These are phyloP conservation scores for Arthrobotrys entomopaga DNA, from an alignment of 2,329 filamentous ascomycete genomes.

Conservation along the genomic window DNA sequence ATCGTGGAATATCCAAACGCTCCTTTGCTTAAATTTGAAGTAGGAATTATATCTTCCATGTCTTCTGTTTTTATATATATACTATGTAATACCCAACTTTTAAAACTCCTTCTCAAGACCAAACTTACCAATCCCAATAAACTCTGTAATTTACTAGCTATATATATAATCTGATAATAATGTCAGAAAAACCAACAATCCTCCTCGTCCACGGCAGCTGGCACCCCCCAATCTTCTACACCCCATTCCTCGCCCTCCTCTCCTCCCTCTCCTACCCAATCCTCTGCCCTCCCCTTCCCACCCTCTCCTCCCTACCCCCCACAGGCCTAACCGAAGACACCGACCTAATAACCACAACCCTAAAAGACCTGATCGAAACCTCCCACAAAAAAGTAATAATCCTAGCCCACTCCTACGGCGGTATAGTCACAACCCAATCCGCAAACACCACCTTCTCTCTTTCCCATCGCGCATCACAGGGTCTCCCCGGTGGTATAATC, in stretches of 20 bases:
- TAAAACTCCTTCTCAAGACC: too few relatives aligned
- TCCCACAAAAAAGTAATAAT: not conserved
- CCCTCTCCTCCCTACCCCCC: not conserved
- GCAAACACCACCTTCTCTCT: not conserved
- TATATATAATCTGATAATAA: too few relatives aligned
- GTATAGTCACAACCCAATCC: not conserved
- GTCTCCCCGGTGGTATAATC: not conserved
- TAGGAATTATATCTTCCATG: too few relatives aligned
- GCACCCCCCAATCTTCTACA: not conserved
- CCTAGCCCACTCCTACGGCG: not conserved
- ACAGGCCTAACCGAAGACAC: not conserved
- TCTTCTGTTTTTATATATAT: too few relatives aligned
- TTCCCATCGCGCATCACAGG: not conserved
- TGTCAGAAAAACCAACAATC: constrained; percentile 3
- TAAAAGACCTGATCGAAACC: not conserved
- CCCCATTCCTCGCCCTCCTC: not conserved
- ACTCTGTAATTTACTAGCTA: too few relatives aligned
- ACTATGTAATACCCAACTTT: too few relatives aligned
- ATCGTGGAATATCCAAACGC: too few relatives aligned
- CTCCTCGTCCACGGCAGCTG: not conserved
- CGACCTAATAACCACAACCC: not conserved
- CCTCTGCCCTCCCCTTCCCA: not conserved
- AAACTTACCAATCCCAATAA: too few relatives aligned
- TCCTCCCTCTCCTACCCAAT: not conserved
- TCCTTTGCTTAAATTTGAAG: too few relatives aligned